Evolutionary conservation across 1,139 yeast genomes (phyloP).

Genomic region (Yamadazyma diospyri): DNA sequence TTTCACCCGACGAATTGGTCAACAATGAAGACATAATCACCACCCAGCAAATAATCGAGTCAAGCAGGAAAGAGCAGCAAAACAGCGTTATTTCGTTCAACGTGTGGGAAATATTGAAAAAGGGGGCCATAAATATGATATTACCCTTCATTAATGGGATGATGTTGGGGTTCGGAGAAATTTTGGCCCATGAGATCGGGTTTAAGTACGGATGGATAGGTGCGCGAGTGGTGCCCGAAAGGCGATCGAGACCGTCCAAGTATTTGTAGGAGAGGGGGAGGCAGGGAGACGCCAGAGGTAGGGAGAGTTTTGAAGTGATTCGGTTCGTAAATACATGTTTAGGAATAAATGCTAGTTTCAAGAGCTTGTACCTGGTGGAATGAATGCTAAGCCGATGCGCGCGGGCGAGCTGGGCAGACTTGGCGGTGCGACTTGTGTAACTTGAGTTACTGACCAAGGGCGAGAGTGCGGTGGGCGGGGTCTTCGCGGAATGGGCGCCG

Average conservation of each 20-base stretch:
- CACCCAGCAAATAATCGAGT: constrained; percentile 21
- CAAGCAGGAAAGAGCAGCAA: constrained; percentile 15
- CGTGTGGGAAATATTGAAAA: constrained; percentile 37
- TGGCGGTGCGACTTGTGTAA: no score
- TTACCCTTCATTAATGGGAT: constrained; percentile 90
- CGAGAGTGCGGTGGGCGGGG: no score
- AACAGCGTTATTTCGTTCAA: constrained; percentile 12
- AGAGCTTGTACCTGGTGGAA: no score
- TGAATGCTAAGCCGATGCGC: no score
- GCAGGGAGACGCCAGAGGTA: no score
- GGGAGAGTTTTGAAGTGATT: no score
- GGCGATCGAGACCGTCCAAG: constrained; percentile 12
- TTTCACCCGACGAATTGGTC: constrained; percentile 16
- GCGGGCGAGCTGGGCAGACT: no score
- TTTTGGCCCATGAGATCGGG: constrained; percentile 89
- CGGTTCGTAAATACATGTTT: no score
- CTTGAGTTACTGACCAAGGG: no score
- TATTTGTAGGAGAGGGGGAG: constrained; percentile 1
- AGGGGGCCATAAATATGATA: constrained; percentile 68
- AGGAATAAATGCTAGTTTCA: no score
- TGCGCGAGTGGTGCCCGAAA: constrained; percentile 54
- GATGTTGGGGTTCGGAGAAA: constrained; percentile 96
- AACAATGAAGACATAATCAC: constrained; percentile 19
- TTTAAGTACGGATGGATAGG: constrained; percentile 77
- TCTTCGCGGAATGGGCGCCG: no score